Evolutionary conservation across 805 yeast species (phyloP).

Genomic region (Candida bentonensis): DNA sequence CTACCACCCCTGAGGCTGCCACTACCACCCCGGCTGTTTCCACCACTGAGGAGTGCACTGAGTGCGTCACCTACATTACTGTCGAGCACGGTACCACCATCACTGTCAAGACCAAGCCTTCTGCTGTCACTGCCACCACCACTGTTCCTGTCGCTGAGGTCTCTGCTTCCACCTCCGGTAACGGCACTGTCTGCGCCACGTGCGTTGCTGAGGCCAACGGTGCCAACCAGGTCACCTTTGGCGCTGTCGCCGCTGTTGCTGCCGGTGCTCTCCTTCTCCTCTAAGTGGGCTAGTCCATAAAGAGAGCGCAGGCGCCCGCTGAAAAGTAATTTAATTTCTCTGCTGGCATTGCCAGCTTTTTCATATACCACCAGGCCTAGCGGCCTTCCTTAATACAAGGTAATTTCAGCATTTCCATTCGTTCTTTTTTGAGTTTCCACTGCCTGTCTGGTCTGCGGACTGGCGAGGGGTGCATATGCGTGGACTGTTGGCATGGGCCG

Average conservation of each 20-base stretch:
- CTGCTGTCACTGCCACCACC: background rate
- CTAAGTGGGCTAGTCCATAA: too few species aligned
- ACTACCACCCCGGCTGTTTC: background rate
- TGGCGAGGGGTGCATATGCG: too few species aligned
- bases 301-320: background rate
- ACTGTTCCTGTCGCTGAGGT: background rate
- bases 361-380: too few species aligned
- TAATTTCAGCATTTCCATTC: too few species aligned
- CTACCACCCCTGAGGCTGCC: background rate
- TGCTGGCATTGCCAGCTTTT: too few species aligned
- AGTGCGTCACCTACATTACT: conserved; percentile 1
- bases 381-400: too few species aligned
- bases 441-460: too few species aligned
- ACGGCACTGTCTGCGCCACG: too few species aligned
- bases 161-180: background rate
- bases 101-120: background rate
- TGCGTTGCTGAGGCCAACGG: background rate
- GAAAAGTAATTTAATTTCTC: background rate
- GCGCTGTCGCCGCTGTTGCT: background rate
- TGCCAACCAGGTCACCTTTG: background rate
- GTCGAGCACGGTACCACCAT: conserved; percentile 1
- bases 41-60: conserved; percentile 1
- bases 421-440: too few species aligned
- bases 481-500: too few species aligned
- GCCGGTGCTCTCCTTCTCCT: background rate